Evolutionary conservation across 2,329 filamentous ascomycete genomes (phyloP), one percentile per base, ranked within the genome.

Genomic region (Xylaria sp.): DNA sequence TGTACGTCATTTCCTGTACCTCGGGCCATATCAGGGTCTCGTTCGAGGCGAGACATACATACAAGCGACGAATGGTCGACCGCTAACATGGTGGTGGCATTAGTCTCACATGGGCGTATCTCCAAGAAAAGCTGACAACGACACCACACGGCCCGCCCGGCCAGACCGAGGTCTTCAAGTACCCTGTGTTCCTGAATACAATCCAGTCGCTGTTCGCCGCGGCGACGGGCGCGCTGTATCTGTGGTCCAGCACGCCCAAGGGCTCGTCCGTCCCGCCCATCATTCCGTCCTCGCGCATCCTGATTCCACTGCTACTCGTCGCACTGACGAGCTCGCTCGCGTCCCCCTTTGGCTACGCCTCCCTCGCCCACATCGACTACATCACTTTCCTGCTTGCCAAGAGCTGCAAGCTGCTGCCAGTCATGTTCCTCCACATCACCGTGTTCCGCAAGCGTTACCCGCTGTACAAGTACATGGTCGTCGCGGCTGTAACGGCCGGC

Each of bases 361-460:
- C 88, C 61, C 87, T 98, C 52, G 88, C 90, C 37, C 93, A 98
- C 76, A 93, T 98, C 78, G 95, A 98, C 85, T 98, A 98, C 79
- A 92, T 98, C 73, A 97, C 95, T 29, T 98, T 96, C 79, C 91
- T 97, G 69, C 90, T 99, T 41, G 94, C 95, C 70, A 98, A 99
- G 80, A 93, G 90, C 71, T 99, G 95, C 89, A 99, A 99, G 81
- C 85, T 99, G 19, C 87, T 99, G n/a, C 95, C 95, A 2, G 95
- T 99, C 73, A 98, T 99, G 95, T 89, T 95, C 72, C 85, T 99
- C 40, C 94, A 99, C 80, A 87, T 98, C 72, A 94, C 93, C 44
- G 79, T 99, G 47, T 99, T 97, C 82, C 88, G 90, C 62, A 90
- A 90, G 72, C 84, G 89, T 48, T 99, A 97, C 77, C 94, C 95